Percentiles rank a stretch among this genome's conserved stretches.
phyloP scores from a whole-genome alignment of 495 filamentous ascomycete genomes.

The Trichocladium uniseriatum region DNA sequence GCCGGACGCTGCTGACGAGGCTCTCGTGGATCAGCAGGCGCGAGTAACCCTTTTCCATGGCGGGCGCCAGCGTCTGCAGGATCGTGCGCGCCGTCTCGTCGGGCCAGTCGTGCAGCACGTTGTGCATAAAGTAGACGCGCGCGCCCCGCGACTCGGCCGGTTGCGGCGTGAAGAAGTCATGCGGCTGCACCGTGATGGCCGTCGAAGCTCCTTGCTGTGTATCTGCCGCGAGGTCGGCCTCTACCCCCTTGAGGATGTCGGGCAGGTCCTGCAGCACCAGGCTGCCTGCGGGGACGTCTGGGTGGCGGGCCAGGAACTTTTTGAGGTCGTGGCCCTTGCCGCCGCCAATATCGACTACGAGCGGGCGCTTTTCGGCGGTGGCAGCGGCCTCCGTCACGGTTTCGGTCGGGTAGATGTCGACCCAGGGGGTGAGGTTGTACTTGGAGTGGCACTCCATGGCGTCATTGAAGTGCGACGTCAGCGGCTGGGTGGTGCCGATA shows the following conservation, averaged over 20 bases:
- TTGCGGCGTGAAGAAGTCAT: constrained; percentile 39
- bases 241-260: constrained; percentile 25
- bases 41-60: constrained; percentile 41
- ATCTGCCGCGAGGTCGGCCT: neutral
- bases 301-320: constrained; percentile 28
- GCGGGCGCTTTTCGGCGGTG: constrained; percentile 17
- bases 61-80: constrained; percentile 27
- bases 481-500: constrained; percentile 11
- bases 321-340: constrained; percentile 36
- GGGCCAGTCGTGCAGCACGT: constrained; percentile 42
- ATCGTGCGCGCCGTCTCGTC: constrained; percentile 35
- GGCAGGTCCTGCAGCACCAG: constrained; percentile 40
- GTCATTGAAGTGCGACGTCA: constrained; percentile 15
- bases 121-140: constrained; percentile 36
- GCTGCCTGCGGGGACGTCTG: constrained; percentile 23
- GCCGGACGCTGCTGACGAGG: constrained; percentile 36
- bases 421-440: constrained; percentile 20
- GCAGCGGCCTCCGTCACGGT: constrained; percentile 4
- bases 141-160: constrained; percentile 30
- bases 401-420: constrained; percentile 17
- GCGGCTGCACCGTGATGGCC: constrained; percentile 23
- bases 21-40: constrained; percentile 46
- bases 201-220: too few relatives aligned
- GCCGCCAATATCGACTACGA: constrained; percentile 42
- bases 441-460: constrained; percentile 22